phyloP scores from a whole-genome alignment of 225 moss, liverwort and hornwort species.

The Polytrichum commune region DNA sequence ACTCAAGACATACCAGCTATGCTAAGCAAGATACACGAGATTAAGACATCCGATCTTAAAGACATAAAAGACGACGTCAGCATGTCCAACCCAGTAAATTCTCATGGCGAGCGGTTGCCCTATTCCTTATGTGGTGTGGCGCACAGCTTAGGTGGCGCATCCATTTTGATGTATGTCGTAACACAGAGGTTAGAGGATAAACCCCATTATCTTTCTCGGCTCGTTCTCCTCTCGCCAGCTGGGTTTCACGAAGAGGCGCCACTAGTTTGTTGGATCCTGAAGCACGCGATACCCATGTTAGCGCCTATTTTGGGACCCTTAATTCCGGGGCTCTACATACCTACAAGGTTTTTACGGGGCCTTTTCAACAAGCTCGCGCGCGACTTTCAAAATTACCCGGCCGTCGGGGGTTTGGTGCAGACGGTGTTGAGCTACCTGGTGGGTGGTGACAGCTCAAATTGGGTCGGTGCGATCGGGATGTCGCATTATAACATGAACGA shows the following conservation, averaged over 20 bases:
- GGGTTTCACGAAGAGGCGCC: conserved; percentile 69
- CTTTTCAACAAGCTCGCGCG: conserved; percentile 75
- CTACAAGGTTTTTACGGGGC: conserved; percentile 66
- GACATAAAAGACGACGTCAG: conserved; percentile 35
- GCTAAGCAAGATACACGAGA: conserved; percentile 61
- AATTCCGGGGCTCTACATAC: conserved; percentile 74
- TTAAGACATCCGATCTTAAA: conserved; percentile 61
- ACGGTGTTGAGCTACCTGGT: conserved; percentile 48
- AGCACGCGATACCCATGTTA: conserved; percentile 38
- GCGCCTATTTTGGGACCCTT: conserved; percentile 55
- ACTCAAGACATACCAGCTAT: conserved; percentile 76
- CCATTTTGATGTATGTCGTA: conserved; percentile 73
- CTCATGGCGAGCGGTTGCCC: conserved; percentile 33
- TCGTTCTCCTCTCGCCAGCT: conserved; percentile 74
- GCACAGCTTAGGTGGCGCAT: conserved; percentile 81
- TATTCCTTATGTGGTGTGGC: conserved; percentile 71
- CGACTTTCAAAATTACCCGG: conserved; percentile 81
- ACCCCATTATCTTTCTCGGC: conserved; percentile 62
- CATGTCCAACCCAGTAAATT: conserved; percentile 23
- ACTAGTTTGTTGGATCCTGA: conserved; percentile 23
- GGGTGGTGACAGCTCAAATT: conserved; percentile 78
- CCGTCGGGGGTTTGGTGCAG: conserved; percentile 72
- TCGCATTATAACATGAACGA: conserved; percentile 88
- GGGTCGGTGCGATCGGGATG: conserved; percentile 79
- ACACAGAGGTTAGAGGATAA: conserved; percentile 52